phyloP scores from a whole-genome alignment of 2,329 filamentous ascomycete species.

The Fusarium agapanthi region DNA sequence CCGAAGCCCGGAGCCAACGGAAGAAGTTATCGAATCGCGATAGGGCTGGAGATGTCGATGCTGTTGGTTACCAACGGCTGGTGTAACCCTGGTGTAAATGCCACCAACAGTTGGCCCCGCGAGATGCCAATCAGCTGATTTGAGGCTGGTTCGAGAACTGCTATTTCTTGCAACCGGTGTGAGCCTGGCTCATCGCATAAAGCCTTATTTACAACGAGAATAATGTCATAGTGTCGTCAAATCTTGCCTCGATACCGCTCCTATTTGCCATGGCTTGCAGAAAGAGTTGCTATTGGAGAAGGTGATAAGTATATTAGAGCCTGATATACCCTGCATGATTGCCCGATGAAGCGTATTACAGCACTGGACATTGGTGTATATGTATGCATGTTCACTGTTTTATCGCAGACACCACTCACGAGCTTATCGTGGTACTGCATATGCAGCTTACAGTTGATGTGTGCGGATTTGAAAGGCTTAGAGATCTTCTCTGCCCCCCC shows the following conservation, averaged over 20 bases:
- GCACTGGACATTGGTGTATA: fast-evolving
- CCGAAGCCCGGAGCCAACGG: not conserved
- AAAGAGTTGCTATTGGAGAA: fast-evolving
- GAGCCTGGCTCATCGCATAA: not conserved
- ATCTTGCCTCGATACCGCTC: too few species aligned
- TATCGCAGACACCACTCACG: not conserved
- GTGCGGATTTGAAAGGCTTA: not conserved
- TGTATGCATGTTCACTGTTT: not conserved
- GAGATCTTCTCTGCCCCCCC: not conserved
- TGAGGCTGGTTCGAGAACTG: not conserved
- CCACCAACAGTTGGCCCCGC: not conserved
- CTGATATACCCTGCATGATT: too few species aligned
- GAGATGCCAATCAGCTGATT: not conserved
- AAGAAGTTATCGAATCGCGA: not conserved
- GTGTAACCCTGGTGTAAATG: not conserved
- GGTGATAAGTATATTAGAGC: not conserved
- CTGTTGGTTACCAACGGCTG: not conserved
- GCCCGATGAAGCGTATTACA: not conserved
- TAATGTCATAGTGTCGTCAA: too few species aligned
- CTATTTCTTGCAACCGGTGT: not conserved
- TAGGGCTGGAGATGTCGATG: not conserved
- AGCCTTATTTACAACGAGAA: not conserved
- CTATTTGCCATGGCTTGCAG: not conserved
- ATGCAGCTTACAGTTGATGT: not conserved
- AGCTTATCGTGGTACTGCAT: not conserved